Percentiles rank a stretch among this genome's conserved stretches.
These are phyloP conservation scores for Atkinsonella texensis DNA, from an alignment of 2,329 filamentous ascomycete genomes.

Conservation along the genomic window DNA sequence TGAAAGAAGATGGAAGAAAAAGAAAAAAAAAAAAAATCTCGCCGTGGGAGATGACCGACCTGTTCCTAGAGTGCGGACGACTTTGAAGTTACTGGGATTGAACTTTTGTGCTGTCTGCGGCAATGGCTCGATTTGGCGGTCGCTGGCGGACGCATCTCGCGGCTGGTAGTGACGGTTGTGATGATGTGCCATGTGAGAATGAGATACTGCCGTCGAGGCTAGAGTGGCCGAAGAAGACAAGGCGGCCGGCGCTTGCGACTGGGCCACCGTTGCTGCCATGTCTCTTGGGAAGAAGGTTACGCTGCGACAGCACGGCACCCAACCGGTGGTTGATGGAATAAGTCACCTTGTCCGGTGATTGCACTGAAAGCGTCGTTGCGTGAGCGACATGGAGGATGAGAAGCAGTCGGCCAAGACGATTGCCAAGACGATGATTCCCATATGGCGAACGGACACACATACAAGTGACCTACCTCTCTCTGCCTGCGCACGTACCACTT, in stretches of 20 bases:
- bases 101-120: conserved; percentile 18
- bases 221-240: conserved; percentile 8
- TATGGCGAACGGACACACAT: too few relatives aligned
- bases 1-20: too few relatives aligned
- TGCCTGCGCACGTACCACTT: too few relatives aligned
- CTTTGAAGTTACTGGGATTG: conserved; percentile 47
- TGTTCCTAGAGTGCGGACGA: conserved; percentile 66
- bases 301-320: background rate
- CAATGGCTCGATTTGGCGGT: conserved; percentile 9
- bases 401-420: too few relatives aligned
- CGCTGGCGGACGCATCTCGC: background rate
- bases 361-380: too few relatives aligned
- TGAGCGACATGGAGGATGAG: too few relatives aligned
- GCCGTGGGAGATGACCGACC: conserved; percentile 29
- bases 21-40: conserved; percentile 2
- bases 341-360: too few relatives aligned
- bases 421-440: too few relatives aligned
- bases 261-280: conserved; percentile 22
- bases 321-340: background rate
- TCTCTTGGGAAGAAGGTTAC: background rate
- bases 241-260: conserved; percentile 15
- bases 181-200: conserved; percentile 5
- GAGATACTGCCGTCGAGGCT: conserved; percentile 7
- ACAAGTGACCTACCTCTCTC: too few relatives aligned
- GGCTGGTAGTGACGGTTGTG: background rate